A percentile compares a stretch with the other conserved stretches of the same genome.
phyloP scores from a whole-genome alignment of 495 filamentous ascomycete genomes.

The Umbilicaria muhlenbergii region DNA sequence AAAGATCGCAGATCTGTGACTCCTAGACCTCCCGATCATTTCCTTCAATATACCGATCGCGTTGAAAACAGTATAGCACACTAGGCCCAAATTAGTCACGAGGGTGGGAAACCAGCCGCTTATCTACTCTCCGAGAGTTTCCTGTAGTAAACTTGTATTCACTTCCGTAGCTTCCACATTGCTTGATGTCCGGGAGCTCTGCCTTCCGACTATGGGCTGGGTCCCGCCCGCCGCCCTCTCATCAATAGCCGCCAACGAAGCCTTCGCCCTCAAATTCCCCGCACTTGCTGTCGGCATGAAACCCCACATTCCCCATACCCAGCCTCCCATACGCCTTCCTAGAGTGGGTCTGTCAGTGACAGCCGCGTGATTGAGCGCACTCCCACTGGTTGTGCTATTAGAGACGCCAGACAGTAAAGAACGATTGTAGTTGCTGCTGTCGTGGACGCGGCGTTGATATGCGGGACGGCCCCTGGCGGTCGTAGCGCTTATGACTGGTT shows the following conservation, averaged over 20 bases:
- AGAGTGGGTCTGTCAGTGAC: slow-evolving; percentile 20
- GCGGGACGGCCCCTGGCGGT: slow-evolving; percentile 13
- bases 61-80: no score
- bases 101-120: no score
- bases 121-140: neutral
- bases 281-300: slow-evolving; percentile 21
- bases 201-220: slow-evolving; percentile 21
- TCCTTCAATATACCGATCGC: no score
- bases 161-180: neutral
- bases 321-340: slow-evolving; percentile 34
- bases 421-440: slow-evolving; percentile 12
- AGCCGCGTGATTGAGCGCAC: neutral
- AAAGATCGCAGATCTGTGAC: no score
- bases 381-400: neutral
- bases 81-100: no score
- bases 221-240: slow-evolving; percentile 31
- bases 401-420: neutral
- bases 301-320: slow-evolving; percentile 41
- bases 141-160: neutral
- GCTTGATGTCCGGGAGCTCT: slow-evolving; percentile 14
- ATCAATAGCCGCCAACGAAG: slow-evolving; percentile 3
- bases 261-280: slow-evolving; percentile 7
- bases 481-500: slow-evolving; percentile 29
- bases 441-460: slow-evolving; percentile 4
- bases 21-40: no score